These are phyloP conservation scores for Phytopythium chamaehyphon DNA, from an alignment of 352 stramenopile species.

Conservation along the genomic window DNA sequence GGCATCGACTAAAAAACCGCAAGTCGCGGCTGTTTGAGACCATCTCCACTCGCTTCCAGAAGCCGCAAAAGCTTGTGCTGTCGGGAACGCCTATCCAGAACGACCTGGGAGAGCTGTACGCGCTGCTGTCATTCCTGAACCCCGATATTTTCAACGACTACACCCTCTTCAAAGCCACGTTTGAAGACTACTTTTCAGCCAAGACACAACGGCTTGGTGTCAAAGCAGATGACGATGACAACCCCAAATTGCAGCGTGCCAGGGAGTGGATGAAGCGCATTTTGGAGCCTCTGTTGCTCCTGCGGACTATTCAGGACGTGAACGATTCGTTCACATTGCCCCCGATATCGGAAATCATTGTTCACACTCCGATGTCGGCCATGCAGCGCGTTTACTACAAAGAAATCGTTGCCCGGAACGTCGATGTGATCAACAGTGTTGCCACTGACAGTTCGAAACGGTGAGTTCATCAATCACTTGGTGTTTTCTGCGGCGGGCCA, in stretches of 20 bases:
- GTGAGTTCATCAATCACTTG: constrained; percentile 8
- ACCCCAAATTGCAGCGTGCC: constrained; percentile 18
- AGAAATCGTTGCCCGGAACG: constrained; percentile 66
- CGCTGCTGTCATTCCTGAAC: constrained; percentile 78
- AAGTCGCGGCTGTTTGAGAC: constrained; percentile 50
- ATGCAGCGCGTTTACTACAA: constrained; percentile 86
- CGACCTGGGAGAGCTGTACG: constrained; percentile 77
- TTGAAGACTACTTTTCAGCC: constrained; percentile 59
- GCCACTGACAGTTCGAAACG: constrained; percentile 22
- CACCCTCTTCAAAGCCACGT: constrained; percentile 43
- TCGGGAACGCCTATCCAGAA: constrained; percentile 90
- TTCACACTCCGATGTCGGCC: constrained; percentile 67
- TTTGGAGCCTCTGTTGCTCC: constrained; percentile 50
- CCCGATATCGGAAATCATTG: constrained; percentile 70
- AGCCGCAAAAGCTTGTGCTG: constrained; percentile 50
- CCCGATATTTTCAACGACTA: constrained; percentile 76
- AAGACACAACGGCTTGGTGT: constrained; percentile 43
- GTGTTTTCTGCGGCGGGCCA: no score
- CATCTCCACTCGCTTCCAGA: constrained; percentile 32
- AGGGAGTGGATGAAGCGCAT: constrained; percentile 57
- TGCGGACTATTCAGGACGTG: constrained; percentile 69
- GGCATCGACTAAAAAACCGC: constrained; percentile 87
- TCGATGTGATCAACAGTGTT: constrained; percentile 41
- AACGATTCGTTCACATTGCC: constrained; percentile 63
- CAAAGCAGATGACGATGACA: not conserved